These are phyloP conservation scores for Emmonsiellopsis sp. DNA, from an alignment of 2,329 filamentous ascomycete genomes.

Conservation along the genomic window DNA sequence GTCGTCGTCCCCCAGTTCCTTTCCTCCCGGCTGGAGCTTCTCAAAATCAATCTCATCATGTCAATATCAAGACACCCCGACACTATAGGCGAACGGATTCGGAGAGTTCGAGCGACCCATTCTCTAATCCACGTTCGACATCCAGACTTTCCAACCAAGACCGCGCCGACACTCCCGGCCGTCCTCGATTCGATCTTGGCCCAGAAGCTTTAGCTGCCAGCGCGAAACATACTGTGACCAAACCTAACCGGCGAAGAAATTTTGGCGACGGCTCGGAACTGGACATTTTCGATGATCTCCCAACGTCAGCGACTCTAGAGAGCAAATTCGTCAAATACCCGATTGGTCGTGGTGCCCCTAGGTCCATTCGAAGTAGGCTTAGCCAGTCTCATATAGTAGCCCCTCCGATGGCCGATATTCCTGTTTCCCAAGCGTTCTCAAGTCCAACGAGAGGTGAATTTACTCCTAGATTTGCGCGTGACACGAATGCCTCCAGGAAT, in stretches of 20 bases:
- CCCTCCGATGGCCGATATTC: slow-evolving; percentile 25
- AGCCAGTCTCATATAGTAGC: slow-evolving; percentile 30
- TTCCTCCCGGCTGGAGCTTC: slow-evolving; percentile 73
- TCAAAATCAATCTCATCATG: slow-evolving; percentile 67
- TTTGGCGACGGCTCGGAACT: slow-evolving; percentile 92
- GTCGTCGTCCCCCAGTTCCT: slow-evolving; percentile 55
- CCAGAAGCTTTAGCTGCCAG: slow-evolving; percentile 44
- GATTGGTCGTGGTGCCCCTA: slow-evolving; percentile 56
- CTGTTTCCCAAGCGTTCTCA: slow-evolving; percentile 46
- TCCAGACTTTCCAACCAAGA: slow-evolving; percentile 31
- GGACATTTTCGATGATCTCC: slow-evolving; percentile 88
- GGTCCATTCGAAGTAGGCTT: slow-evolving; percentile 45
- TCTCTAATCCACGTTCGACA: slow-evolving; percentile 31
- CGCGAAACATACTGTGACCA: slow-evolving; percentile 62
- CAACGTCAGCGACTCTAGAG: slow-evolving; percentile 74
- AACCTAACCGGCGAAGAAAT: slow-evolving; percentile 58
- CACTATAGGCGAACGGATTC: slow-evolving; percentile 74
- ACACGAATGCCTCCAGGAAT: slow-evolving; percentile 57
- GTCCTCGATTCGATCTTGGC: slow-evolving; percentile 36
- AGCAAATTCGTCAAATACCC: slow-evolving; percentile 76
- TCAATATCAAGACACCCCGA: slow-evolving; percentile 60
- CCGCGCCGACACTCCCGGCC: slow-evolving; percentile 41
- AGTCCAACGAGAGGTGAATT: slow-evolving; percentile 42
- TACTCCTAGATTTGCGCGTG: slow-evolving; percentile 55
- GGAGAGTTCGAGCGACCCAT: slow-evolving; percentile 51